These are phyloP conservation scores for Coemansia sp. DNA, from an alignment of 192 early-diverging fungal genomes.

Conservation along the genomic window DNA sequence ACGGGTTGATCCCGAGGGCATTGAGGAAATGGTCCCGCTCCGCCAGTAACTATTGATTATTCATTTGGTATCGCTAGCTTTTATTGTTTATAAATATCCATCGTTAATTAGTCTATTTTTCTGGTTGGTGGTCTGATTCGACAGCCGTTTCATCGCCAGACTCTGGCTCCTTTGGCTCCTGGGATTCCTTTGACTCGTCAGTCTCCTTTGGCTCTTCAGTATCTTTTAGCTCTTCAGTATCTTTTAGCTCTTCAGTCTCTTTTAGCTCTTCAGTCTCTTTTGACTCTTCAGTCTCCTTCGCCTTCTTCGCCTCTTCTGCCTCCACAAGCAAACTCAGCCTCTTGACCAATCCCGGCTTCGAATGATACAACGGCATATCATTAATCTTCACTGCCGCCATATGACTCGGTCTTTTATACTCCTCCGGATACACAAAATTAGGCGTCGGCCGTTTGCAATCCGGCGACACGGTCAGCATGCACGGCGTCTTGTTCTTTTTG, in stretches of 20 bases:
- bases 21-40: constrained; percentile 43
- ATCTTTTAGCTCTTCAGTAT: too few species aligned
- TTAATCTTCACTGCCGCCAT: background rate
- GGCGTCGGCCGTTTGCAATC: constrained; percentile 19
- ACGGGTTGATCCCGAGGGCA: constrained; percentile 51
- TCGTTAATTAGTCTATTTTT: background rate
- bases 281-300: too few species aligned
- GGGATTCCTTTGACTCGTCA: too few species aligned
- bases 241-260: too few species aligned
- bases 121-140: too few species aligned
- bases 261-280: too few species aligned
- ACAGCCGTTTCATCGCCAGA: too few species aligned
- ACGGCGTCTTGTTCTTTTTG: constrained; percentile 16
- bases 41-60: background rate
- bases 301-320: too few species aligned
- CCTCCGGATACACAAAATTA: constrained; percentile 24
- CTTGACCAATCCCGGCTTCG: too few species aligned
- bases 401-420: constrained; percentile 9
- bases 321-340: too few species aligned
- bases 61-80: background rate
- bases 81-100: background rate
- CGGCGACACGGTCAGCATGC: constrained; percentile 10
- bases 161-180: too few species aligned
- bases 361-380: background rate
- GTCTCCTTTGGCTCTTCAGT: too few species aligned